Evolutionary conservation across 2,329 filamentous ascomycete genomes (phyloP).

Genomic region (Fonsecaea nubica): DNA sequence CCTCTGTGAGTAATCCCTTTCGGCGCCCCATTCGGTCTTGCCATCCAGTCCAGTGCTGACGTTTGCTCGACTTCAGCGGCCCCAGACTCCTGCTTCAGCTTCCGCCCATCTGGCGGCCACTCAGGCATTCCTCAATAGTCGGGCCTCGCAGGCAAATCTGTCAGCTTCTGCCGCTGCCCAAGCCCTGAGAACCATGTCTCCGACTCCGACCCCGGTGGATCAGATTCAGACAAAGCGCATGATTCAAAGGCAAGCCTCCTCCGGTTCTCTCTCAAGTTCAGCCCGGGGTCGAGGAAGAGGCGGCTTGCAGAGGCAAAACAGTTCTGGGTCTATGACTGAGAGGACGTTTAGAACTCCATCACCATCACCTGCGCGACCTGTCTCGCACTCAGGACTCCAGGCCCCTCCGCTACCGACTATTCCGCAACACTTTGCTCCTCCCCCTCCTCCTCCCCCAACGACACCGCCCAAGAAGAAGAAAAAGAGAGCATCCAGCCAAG

Average conservation of each 20-base stretch:
- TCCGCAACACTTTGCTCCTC: constrained; percentile 58
- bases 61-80: constrained; percentile 53
- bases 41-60: constrained; percentile 28
- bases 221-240: constrained; percentile 89
- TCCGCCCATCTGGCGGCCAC: constrained; percentile 80
- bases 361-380: constrained; percentile 52
- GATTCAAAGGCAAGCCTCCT: constrained; percentile 66
- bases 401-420: constrained; percentile 79
- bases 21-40: constrained; percentile 19
- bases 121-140: constrained; percentile 76
- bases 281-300: constrained; percentile 43
- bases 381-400: constrained; percentile 53
- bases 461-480: constrained; percentile 38
- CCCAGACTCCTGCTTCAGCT: constrained; percentile 67
- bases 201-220: constrained; percentile 78
- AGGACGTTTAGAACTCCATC: constrained; percentile 84
- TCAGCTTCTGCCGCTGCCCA: constrained; percentile 87
- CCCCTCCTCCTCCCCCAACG: constrained; percentile 33
- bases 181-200: constrained; percentile 77
- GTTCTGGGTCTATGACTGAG: constrained; percentile 83
- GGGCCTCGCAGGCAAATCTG: constrained; percentile 68
- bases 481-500: constrained; percentile 59
- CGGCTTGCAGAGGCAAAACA: constrained; percentile 68
- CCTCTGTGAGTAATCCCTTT: constrained; percentile 36
- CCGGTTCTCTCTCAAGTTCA: constrained; percentile 39